phyloP scores from a whole-genome alignment of 2,329 filamentous ascomycete genomes.

The Phyllosticta citriasiana region DNA sequence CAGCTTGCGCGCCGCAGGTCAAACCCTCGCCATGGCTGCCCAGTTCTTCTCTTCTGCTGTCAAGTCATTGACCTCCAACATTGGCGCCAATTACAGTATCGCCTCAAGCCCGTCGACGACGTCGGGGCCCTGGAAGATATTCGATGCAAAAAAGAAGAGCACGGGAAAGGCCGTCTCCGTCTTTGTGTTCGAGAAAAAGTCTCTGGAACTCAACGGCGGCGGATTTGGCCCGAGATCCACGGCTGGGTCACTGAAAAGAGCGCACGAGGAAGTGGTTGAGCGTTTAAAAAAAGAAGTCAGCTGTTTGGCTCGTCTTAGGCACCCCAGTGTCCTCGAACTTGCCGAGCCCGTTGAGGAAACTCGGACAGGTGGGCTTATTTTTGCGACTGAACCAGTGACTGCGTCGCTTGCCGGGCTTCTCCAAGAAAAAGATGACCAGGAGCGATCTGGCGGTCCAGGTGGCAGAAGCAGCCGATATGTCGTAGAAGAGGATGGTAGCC shows the following conservation, averaged over 20 bases:
- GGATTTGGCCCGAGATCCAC: constrained; percentile 46
- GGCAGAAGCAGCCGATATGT: constrained; percentile 70
- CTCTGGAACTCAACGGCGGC: constrained; percentile 59
- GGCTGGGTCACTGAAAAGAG: constrained; percentile 63
- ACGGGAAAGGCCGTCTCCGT: constrained; percentile 82
- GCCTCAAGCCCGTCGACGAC: constrained; percentile 64
- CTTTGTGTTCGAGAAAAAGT: constrained; percentile 89
- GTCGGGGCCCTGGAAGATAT: constrained; percentile 93
- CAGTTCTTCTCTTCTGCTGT: constrained; percentile 78
- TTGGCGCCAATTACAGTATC: constrained; percentile 82
- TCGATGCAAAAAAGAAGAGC: constrained; percentile 93
- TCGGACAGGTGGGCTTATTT: constrained; percentile 81
- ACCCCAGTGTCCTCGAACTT: constrained; percentile 85
- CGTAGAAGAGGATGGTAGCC: constrained; percentile 67
- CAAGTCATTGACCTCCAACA: constrained; percentile 91
- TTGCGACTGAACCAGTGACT: constrained; percentile 86
- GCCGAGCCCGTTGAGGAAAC: constrained; percentile 95
- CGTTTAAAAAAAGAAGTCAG: constrained; percentile 85
- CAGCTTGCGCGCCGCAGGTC: constrained; percentile 10
- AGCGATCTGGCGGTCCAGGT: constrained; percentile 56
- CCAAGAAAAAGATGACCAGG: constrained; percentile 81
- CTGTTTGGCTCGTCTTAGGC: constrained; percentile 74
- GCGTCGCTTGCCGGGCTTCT: constrained; percentile 76
- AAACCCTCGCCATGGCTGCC: constrained; percentile 47
- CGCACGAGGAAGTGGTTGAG: constrained; percentile 83